These are phyloP conservation scores for Arthonia radiata DNA, from an alignment of 495 filamentous ascomycete species.

Conservation along the genomic window DNA sequence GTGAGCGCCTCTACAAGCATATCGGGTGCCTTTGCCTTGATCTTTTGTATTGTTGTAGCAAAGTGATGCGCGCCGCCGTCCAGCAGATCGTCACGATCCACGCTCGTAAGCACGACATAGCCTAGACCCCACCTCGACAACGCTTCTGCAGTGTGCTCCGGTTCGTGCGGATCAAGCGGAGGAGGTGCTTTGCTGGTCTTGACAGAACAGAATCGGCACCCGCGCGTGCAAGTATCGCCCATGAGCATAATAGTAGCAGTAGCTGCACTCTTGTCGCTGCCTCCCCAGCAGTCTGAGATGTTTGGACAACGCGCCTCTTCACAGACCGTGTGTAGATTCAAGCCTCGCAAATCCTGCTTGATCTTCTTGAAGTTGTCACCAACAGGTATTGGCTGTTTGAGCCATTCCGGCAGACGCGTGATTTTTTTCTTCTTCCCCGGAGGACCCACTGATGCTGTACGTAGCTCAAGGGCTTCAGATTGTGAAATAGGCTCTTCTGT, in stretches of 20 bases:
- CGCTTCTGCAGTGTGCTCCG: constrained; percentile 88
- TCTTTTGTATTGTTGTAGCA: constrained; percentile 80
- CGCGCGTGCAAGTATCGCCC: constrained; percentile 94
- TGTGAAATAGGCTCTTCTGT: constrained; percentile 32
- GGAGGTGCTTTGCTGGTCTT: constrained; percentile 61
- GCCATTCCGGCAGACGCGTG: constrained; percentile 76
- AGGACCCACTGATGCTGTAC: constrained; percentile 61
- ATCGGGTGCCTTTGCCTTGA: constrained; percentile 66
- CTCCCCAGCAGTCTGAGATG: constrained; percentile 95
- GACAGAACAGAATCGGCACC: constrained; percentile 89
- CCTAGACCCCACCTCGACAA: constrained; percentile 80
- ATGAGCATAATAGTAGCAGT: constrained; percentile 99
- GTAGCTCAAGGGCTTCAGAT: constrained; percentile 30
- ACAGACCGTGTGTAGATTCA: constrained; percentile 85
- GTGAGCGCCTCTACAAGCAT: constrained; percentile 92
- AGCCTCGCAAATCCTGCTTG: constrained; percentile 71
- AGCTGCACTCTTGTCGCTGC: constrained; percentile 59
- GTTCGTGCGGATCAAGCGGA: constrained; percentile 84
- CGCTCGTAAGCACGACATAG: constrained; percentile 81
- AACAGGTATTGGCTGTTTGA: constrained; percentile 81
- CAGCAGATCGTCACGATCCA: constrained; percentile 75
- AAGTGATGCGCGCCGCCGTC: constrained; percentile 83
- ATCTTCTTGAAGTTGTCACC: constrained; percentile 78
- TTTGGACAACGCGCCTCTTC: constrained; percentile 96
- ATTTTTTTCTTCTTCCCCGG: constrained; percentile 64